These are phyloP conservation scores for Coemansia pectinata DNA, from an alignment of 192 early-diverging fungal genomes.

Conservation along the genomic window DNA sequence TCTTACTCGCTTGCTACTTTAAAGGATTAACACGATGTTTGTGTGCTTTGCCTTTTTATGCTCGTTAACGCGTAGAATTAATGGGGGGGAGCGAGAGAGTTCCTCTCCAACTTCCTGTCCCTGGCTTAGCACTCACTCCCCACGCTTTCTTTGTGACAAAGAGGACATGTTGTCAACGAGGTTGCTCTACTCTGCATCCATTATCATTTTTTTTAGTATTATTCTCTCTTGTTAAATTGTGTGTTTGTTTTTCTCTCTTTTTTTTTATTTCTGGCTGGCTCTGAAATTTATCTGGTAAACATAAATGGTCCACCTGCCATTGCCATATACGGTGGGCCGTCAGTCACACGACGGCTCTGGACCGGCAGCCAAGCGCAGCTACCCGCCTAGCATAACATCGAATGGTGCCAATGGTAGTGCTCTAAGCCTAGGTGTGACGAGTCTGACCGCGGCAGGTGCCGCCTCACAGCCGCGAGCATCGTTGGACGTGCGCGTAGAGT, in stretches of 20 bases:
- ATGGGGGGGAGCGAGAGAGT: background rate
- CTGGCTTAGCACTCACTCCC: background rate
- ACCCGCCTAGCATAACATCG: background rate
- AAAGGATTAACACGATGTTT: background rate
- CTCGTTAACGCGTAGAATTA: background rate
- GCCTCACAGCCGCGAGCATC: conserved; percentile 3
- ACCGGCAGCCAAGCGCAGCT: conserved; percentile 9
- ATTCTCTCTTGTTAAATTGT: background rate
- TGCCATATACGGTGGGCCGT: conserved; percentile 19
- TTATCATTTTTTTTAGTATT: background rate
- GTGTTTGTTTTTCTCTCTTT: background rate
- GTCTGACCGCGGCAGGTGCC: background rate
- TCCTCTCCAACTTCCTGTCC: background rate
- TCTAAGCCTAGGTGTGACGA: background rate
- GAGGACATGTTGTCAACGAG: background rate
- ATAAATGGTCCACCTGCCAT: conserved; percentile 36
- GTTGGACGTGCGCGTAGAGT: conserved; percentile 24
- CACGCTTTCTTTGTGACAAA: background rate
- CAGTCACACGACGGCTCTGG: conserved; percentile 24
- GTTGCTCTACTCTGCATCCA: background rate
- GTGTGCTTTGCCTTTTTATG: background rate
- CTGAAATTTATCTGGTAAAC: background rate
- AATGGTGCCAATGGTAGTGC: background rate
- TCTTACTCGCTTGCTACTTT: conserved; percentile 2
- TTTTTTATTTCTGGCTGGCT: background rate